Evolutionary conservation across 495 filamentous ascomycete species (phyloP).

Genomic region (Saxophila tyrrhenica): DNA sequence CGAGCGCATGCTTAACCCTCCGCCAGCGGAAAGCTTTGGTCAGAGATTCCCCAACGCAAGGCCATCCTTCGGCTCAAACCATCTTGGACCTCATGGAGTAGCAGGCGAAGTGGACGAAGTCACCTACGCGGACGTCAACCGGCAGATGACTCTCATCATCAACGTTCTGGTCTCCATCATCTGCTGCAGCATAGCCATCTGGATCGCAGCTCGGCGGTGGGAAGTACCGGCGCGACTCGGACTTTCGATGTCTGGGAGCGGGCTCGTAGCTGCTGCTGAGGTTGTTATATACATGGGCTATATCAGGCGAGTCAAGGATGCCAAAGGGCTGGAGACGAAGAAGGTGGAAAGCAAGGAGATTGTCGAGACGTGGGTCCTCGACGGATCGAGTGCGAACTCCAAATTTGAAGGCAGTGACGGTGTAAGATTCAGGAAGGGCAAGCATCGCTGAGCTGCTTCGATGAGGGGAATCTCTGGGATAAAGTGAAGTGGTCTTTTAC

Average conservation of each 20-base stretch:
- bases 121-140: constrained; percentile 50
- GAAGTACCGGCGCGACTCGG: constrained; percentile 56
- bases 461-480: background rate
- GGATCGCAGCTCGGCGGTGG: constrained; percentile 62
- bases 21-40: constrained; percentile 44
- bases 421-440: constrained; percentile 25
- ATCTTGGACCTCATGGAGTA: constrained; percentile 17
- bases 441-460: constrained; percentile 18
- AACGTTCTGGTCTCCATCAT: constrained; percentile 66
- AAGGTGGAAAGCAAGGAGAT: constrained; percentile 52
- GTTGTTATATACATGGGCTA: constrained; percentile 82
- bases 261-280: constrained; percentile 72
- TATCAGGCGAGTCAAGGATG: constrained; percentile 61
- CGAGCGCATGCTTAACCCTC: constrained; percentile 58
- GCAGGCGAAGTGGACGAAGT: constrained; percentile 31
- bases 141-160: constrained; percentile 60
- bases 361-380: constrained; percentile 59
- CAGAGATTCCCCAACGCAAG: constrained; percentile 44
- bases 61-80: constrained; percentile 23
- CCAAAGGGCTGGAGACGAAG: constrained; percentile 44
- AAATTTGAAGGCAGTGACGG: constrained; percentile 12
- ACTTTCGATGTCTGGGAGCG: constrained; percentile 54
- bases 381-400: constrained; percentile 2
- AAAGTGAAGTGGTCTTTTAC: background rate
- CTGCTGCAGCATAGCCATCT: constrained; percentile 58